Evolutionary conservation across 441 rosid species (phyloP), one percentile per base, ranked within the genome.

Genomic region (Pelargonium exstipulatum): DNA sequence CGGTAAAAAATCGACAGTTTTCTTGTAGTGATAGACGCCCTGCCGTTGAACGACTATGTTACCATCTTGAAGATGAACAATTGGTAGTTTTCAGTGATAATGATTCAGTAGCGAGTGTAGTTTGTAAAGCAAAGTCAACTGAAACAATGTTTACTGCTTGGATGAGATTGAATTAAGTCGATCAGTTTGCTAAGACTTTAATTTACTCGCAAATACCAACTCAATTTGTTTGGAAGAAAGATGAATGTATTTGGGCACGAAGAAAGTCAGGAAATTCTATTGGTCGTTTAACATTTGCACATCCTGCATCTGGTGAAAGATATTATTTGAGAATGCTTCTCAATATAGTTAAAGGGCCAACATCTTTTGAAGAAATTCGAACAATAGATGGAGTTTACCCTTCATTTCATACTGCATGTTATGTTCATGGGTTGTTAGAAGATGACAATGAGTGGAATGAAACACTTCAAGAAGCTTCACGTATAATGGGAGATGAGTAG

Each of bases 371-470:
- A 13, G 57, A 71, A 3, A 17, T 71, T 1, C 37, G 49, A 55
- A 68, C 58, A 9, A 65, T 73, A 0, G 10, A 60, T 32, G 68
- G 67, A 1, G 5, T 20, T 3, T 22, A 69, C 16, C 17, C 70
- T 10, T 26, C 71, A 12, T 70, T 9, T 7, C 18, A 53, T 1
- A 57, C 18, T 0, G 13, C 49, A 9, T 70, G 70, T 20, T 29
- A 45, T 12, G 45, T 70, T 6, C 26, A 64, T 8, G 71, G 67
- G 1, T 60, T 66, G 12, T 22, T 73, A n/a, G 72, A 16, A 16
- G 62, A 67, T 9, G 62, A 66, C 55, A 60, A 51, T 5, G 67
- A 73, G 48, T 73, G 68, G 69, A 18, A 62, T 18, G 45, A 73
- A 9, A 24, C 68, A 0, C 9, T 43, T 9, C 8, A 43, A n/a